Evolutionary conservation across 768 basidiomycete genomes (phyloP).

Genomic region (Steccherinum ochraceum): DNA sequence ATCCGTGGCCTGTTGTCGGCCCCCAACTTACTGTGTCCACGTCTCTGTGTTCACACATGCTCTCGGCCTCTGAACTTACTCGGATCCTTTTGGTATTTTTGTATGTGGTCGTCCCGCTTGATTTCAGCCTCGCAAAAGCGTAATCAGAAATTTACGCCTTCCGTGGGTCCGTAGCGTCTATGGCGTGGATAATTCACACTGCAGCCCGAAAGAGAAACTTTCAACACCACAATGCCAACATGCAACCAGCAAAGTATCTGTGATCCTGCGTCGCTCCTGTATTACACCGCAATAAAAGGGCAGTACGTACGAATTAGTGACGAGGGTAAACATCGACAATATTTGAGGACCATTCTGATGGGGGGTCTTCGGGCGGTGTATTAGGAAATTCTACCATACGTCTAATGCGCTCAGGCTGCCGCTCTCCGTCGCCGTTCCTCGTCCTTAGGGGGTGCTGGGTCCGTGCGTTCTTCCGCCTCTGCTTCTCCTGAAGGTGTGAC

Average conservation of each 20-base stretch:
- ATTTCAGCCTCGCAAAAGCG: not conserved
- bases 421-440: not conserved
- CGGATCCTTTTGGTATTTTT: not conserved
- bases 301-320: not conserved
- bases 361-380: not conserved
- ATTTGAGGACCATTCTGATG: not conserved
- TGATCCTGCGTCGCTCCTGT: not conserved
- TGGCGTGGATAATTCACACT: conserved; percentile 1
- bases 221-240: conserved; percentile 7
- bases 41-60: not conserved
- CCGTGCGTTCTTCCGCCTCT: not conserved
- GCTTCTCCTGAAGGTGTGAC: not conserved
- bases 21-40: not conserved
- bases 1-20: not conserved
- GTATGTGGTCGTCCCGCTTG: not conserved
- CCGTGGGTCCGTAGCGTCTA: not conserved
- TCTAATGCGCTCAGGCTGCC: not conserved
- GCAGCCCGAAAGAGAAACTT: conserved; percentile 4
- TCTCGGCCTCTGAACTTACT: not conserved
- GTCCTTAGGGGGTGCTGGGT: not conserved
- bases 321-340: not conserved
- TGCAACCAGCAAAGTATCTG: not conserved
- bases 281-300: not conserved
- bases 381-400: not conserved
- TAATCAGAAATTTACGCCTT: conserved; percentile 2